phyloP scores from a whole-genome alignment of 352 stramenopile species.

The Globisporangium parvum region DNA sequence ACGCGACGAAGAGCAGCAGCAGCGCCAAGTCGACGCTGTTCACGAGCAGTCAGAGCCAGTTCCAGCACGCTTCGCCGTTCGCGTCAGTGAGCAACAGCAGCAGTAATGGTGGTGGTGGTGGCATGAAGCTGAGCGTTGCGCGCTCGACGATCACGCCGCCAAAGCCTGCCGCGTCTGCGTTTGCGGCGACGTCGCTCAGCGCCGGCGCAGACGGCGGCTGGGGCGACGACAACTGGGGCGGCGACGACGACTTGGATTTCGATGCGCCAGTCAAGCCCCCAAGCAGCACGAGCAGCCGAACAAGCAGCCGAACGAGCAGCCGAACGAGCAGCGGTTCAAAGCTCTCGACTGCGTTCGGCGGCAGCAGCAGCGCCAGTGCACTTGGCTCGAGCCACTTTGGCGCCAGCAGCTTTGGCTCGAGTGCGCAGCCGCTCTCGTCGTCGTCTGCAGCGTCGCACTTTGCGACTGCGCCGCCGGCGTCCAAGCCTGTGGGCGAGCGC shows the following conservation, averaged over 20 bases:
- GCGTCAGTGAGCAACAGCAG: slow-evolving; percentile 3
- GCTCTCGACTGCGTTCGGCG: slow-evolving; percentile 6
- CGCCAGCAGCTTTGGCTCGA: neutral
- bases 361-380: neutral
- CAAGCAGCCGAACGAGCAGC: neutral
- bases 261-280: slow-evolving; percentile 4
- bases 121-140: slow-evolving; percentile 51
- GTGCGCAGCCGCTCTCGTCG: neutral
- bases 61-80: slow-evolving; percentile 19
- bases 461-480: slow-evolving; percentile 4
- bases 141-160: slow-evolving; percentile 16
- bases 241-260: slow-evolving; percentile 39
- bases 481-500: slow-evolving; percentile 45
- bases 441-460: slow-evolving; percentile 12
- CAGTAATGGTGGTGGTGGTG: slow-evolving; percentile 11
- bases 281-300: neutral
- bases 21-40: slow-evolving; percentile 20
- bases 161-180: slow-evolving; percentile 13
- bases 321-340: neutral
- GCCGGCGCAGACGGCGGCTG: slow-evolving; percentile 29
- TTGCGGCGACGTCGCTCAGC: slow-evolving; percentile 18
- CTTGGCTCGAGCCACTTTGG: slow-evolving; percentile 10
- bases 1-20: neutral
- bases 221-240: slow-evolving; percentile 68
- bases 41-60: slow-evolving; percentile 4